phyloP scores from a whole-genome alignment of 148 eudicot genomes.

The Polygonum aviculare region DNA sequence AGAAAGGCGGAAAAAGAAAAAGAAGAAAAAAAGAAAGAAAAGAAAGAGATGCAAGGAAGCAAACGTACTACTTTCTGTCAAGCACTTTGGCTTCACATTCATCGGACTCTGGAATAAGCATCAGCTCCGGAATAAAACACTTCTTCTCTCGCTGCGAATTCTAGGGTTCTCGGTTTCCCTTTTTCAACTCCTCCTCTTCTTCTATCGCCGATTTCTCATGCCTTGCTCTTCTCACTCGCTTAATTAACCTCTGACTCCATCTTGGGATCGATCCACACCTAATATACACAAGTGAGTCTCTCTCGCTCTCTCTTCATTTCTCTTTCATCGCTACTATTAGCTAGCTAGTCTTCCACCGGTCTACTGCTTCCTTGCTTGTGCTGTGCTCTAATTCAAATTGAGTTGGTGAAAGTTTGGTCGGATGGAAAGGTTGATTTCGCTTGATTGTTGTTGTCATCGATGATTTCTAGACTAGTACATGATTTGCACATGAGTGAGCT shows the following conservation, averaged over 20 bases:
- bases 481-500: not conserved
- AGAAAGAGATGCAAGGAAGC: not conserved
- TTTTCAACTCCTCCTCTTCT: not conserved
- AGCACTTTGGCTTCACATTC: not conserved
- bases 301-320: not conserved
- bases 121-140: not conserved
- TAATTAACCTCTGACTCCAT: not conserved
- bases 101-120: not conserved
- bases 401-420: slow-evolving; percentile 10
- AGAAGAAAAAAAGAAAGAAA: not conserved
- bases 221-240: not conserved
- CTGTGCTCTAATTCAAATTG: not conserved
- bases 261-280: slow-evolving; percentile 1
- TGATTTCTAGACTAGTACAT: slow-evolving; percentile 3
- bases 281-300: not conserved
- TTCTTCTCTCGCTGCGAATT: not conserved
- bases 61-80: not conserved
- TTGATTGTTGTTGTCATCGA: not conserved
- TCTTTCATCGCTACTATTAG: not conserved
- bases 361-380: not conserved
- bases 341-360: not conserved
- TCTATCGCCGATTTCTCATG: not conserved
- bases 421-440: not conserved
- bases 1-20: not conserved
- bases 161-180: slow-evolving; percentile 7